Conservation (phyloP, 2,329 filamentous ascomycete genomes). For the Apiospora phragmitis region DNA sequence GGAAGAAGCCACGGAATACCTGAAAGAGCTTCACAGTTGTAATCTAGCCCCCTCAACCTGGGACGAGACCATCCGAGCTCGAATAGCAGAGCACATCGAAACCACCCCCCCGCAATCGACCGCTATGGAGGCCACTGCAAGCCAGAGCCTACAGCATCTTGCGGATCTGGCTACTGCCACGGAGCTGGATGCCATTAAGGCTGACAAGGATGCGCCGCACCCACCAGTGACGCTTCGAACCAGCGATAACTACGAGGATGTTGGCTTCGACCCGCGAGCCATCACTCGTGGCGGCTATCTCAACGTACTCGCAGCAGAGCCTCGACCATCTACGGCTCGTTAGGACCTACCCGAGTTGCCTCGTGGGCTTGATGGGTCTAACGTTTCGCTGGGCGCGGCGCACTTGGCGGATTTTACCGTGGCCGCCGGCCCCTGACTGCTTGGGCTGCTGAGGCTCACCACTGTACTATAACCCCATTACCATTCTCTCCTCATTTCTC, state of each 20-base stretch:
- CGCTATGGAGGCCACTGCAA: conserved; percentile 43
- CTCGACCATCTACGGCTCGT: conserved; percentile 18
- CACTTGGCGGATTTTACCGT: neutral
- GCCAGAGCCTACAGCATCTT: conserved; percentile 59
- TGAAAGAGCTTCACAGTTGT: conserved; percentile 58
- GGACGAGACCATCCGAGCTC: conserved; percentile 56
- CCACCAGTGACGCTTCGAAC: conserved; percentile 22
- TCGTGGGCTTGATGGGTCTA: neutral
- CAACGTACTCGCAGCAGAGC: conserved; percentile 26
- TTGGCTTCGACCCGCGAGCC: conserved; percentile 42
- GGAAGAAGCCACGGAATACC: conserved; percentile 56
- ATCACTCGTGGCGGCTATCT: conserved; percentile 42
- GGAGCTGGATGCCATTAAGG: conserved; percentile 25
- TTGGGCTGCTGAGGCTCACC: neutral
- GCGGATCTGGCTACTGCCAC: conserved; percentile 56
- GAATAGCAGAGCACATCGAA: conserved; percentile 46
- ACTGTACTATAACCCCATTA: neutral
- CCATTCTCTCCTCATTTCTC: neutral
- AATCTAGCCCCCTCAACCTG: conserved; percentile 52
- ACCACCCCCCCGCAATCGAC: conserved; percentile 36
- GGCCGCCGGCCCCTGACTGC: neutral
- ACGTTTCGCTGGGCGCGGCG: neutral
- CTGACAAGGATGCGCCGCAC: conserved; percentile 23
- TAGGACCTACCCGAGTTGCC: conserved; percentile 12
- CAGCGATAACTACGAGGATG: conserved; percentile 40